Base-by-base conservation (phyloP, 2,329 filamentous ascomycete species). In the Apiospora saccharicola region DNA sequence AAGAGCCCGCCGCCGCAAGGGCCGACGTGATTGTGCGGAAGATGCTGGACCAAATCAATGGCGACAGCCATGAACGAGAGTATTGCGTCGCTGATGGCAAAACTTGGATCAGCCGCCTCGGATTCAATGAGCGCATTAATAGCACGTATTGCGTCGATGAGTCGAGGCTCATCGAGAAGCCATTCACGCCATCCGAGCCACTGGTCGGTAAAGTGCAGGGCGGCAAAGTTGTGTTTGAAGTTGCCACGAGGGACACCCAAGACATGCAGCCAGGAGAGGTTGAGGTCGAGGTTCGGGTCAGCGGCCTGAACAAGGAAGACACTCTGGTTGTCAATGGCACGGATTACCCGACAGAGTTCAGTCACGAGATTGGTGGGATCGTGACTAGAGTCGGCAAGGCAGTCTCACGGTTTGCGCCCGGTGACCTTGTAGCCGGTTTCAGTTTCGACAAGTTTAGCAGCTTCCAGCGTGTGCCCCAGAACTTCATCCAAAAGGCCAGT, bases 391-490 rank as follows among this genome's bases (percentile, higher is more conserved):
- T 77, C 8, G 79, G 78, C 22, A 13, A 70, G 3, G 73, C 67
- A 10, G 76, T 78, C 37, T 44, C 53, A 43, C 43, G 69, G 4
- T 49, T 79, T 3, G 44, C 69, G 34, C 41, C 69, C 7, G 79
- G 80, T 26, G 80, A 81, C 67, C 68, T 72, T 0, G 77, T 81
- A 3, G 74, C 78, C 12, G 76, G 74, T 46, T 70, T 78, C 71
- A 69, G 74, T 69, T 77, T 78, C 53, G 72, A 72, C n/a, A 79
- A 68, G 67, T 41, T 41, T 74, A 71, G 72, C 73, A 77, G 73
- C 77, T 7, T 73, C 72, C 0, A 72, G 69, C 0, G 26, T 30
- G 43, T 77, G 70, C 71, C 77, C 6, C 69, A 74, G 26, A 78
- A 77, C 70, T 68, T 76, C 12, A 68, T 3, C 19, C 22, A 34